These are phyloP conservation scores for Candida labiduridarum DNA, from an alignment of 1,139 yeast genomes.

Conservation along the genomic window DNA sequence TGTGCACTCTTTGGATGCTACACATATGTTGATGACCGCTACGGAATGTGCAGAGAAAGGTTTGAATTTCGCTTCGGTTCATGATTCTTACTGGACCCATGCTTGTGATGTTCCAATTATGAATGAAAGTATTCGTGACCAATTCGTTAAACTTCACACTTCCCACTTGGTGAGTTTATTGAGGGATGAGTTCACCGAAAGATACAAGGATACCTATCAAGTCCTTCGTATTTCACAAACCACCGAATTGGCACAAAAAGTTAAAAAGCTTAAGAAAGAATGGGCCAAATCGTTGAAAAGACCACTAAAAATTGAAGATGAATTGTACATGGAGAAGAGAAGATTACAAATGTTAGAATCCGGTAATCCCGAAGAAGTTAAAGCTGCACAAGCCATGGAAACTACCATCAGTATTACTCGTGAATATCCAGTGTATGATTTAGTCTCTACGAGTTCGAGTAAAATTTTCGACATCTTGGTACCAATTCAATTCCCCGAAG, in stretches of 20 bases:
- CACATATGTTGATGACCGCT: conserved; percentile 94
- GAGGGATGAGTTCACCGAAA: conserved; percentile 74
- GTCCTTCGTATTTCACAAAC: conserved; percentile 55
- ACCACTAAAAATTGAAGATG: conserved; percentile 69
- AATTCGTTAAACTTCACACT: conserved; percentile 77
- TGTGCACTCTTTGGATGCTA: conserved; percentile 94
- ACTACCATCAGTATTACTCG: conserved; percentile 77
- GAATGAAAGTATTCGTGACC: conserved; percentile 74
- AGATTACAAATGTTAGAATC: conserved; percentile 62
- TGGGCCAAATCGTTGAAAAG: conserved; percentile 55
- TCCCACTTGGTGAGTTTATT: conserved; percentile 71
- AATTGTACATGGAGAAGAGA: conserved; percentile 67
- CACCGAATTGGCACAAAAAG: conserved; percentile 54
- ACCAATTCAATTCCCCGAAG: conserved; percentile 71
- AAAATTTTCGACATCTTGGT: conserved; percentile 42
- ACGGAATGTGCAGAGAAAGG: conserved; percentile 68
- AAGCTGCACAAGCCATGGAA: conserved; percentile 58
- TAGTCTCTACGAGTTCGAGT: conserved; percentile 11
- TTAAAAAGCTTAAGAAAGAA: conserved; percentile 53
- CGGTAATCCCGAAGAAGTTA: conserved; percentile 48
- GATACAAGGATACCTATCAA: conserved; percentile 75
- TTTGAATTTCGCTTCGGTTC: conserved; percentile 91
- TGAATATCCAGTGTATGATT: conserved; percentile 32
- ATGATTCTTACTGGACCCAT: conserved; percentile 98
- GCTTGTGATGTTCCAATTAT: conserved; percentile 78